A percentile compares a stretch with the other conserved stretches of the same genome.
Evolutionary conservation across 1,284 basidiomycete species (phyloP).

Genomic region (Amylostereum chailletii): DNA sequence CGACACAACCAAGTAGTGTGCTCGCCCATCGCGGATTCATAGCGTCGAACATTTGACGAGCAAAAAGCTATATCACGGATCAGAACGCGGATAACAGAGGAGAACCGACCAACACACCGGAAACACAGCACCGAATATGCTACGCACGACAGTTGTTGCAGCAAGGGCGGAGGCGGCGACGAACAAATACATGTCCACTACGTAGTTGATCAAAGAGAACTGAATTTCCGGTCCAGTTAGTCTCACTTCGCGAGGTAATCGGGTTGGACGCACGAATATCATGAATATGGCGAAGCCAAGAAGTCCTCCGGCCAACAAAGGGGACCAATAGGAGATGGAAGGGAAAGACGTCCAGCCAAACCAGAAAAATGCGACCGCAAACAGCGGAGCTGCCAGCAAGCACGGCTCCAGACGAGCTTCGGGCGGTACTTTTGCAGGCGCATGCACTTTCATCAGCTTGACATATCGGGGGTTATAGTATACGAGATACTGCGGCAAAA

Average conservation of each 20-base stretch:
- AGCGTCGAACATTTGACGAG: slow-evolving; percentile 41
- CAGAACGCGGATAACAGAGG: slow-evolving; percentile 11
- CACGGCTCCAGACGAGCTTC: slow-evolving; percentile 55
- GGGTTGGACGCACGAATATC: slow-evolving; percentile 20
- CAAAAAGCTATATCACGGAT: slow-evolving; percentile 30
- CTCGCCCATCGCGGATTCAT: slow-evolving; percentile 50
- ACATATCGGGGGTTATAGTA: slow-evolving; percentile 50
- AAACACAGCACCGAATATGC: slow-evolving; percentile 48
- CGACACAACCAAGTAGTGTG: slow-evolving; percentile 42
- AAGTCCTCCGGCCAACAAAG: slow-evolving; percentile 39
- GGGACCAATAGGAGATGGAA: slow-evolving; percentile 46
- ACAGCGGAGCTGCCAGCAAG: slow-evolving; percentile 45
- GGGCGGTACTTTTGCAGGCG: slow-evolving; percentile 52
- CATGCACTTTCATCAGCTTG: slow-evolving; percentile 31
- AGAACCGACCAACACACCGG: slow-evolving; percentile 30
- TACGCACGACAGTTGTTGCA: slow-evolving; percentile 44
- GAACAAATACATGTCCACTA: slow-evolving; percentile 49
- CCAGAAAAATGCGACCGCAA: slow-evolving; percentile 59
- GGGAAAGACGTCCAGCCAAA: slow-evolving; percentile 57
- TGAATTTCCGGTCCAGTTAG: slow-evolving; percentile 12
- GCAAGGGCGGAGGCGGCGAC: slow-evolving; percentile 54
- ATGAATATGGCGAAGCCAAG: slow-evolving; percentile 50
- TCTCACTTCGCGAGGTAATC: not conserved
- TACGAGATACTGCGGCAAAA: slow-evolving; percentile 36
- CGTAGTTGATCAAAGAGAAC: slow-evolving; percentile 46